A percentile compares a stretch with the other conserved stretches of the same genome.
Evolutionary conservation across 164 flowering plant genomes (phyloP).

Genomic region (Berberis thunbergii): DNA sequence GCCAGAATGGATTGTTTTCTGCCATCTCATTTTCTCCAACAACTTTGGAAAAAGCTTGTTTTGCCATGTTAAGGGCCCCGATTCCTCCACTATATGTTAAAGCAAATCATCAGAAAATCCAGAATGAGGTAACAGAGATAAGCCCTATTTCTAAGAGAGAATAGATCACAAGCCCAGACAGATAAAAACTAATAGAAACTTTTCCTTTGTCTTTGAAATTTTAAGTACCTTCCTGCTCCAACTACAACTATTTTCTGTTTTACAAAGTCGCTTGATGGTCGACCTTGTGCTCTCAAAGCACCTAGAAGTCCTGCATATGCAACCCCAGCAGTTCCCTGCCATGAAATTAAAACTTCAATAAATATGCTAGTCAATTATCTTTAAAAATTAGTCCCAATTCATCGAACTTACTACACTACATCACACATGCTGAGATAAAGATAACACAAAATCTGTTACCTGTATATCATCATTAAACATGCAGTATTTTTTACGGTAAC

Average conservation of each 20-base stretch:
- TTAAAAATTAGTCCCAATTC: too few relatives aligned
- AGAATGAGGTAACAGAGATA: conserved; percentile 4
- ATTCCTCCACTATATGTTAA: conserved; percentile 89
- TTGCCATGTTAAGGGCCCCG: conserved; percentile 82
- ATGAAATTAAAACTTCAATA: not conserved
- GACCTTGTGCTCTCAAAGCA: conserved; percentile 92
- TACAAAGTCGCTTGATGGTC: conserved; percentile 72
- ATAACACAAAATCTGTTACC: conserved; percentile 27
- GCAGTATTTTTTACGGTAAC: conserved; percentile 81
- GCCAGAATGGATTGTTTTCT: conserved; percentile 52
- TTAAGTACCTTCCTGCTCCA: conserved; percentile 92
- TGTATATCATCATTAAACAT: conserved; percentile 99
- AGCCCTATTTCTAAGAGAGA: not conserved
- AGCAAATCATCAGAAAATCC: conserved; percentile 8
- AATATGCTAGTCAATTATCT: not conserved
- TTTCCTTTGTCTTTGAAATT: not conserved
- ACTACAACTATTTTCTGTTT: conserved; percentile 94
- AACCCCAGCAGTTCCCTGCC: conserved; percentile 99
- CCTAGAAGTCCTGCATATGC: conserved; percentile 95
- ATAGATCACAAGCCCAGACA: not conserved
- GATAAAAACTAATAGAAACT: not conserved
- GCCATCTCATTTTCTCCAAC: conserved; percentile 32
- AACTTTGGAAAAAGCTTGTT: conserved; percentile 68
- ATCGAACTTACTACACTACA: too few relatives aligned
- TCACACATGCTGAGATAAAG: too few relatives aligned